Evolutionary conservation across 2,329 filamentous ascomycete genomes (phyloP), one percentile per base, ranked within the genome.

Genomic region (Fusarium sp.): DNA sequence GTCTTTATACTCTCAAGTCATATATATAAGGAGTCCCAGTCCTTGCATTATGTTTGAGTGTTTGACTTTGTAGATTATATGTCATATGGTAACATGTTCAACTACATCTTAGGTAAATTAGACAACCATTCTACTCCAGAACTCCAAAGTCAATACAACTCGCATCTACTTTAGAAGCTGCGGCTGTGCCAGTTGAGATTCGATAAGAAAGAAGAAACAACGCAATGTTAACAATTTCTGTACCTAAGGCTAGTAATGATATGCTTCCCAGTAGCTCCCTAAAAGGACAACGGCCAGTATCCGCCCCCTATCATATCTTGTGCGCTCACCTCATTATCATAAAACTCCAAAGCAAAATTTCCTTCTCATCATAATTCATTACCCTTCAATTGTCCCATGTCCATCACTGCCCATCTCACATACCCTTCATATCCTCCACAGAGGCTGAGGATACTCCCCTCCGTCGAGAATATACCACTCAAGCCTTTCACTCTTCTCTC

Each of bases 391-490:
- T 14, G 14, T 37, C 14, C 10, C 16, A 58, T 23, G 7, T 16
- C 25, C 14, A n/a, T 8, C 4, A 45, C 12, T 12, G 27, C 16
- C 14, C 21, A 11, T 42, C 46, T n/a, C 25, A 31, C 29, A 16
- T 9, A 35, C 33, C 33, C 15, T 11, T 46, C 23, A 59, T 21
- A 66, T 59, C 38, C 42, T 55, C 72, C 69, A 74, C 18, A 38
- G 23, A 29, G 60, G 67, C 16, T 19, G 49, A 25, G 73, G 73
- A 55, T 70, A 74, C 45, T 75, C 56, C 16, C 73, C 73, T 27
- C 73, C 64, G 15, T 72, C 45, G 27, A 76, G 18, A 14, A 76
- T 59, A 33, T 59, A 75, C 49, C 45, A 60, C 62, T 74, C 73
- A 10, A 75, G 54, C 23, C 60, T 49, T 10, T 19, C 39, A 7